Evolutionary conservation across 2,329 filamentous ascomycete genomes (phyloP).

Genomic region (Colletotrichum horii): DNA sequence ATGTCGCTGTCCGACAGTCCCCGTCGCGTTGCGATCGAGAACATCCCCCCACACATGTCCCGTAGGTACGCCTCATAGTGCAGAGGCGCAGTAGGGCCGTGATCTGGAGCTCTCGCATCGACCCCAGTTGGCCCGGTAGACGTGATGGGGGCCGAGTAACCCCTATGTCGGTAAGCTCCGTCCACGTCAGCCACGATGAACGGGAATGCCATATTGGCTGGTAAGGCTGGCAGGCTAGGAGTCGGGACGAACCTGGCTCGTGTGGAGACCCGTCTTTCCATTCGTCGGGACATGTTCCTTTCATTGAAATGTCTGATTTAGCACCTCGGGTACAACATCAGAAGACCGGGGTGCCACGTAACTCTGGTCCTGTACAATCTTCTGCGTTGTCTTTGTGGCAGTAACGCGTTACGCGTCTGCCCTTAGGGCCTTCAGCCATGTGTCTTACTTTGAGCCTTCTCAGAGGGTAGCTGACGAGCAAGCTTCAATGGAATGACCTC

Average conservation of each 20-base stretch:
- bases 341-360: neutral
- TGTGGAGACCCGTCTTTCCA: neutral
- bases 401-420: neutral
- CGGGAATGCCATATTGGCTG: neutral
- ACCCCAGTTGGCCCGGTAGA: neutral
- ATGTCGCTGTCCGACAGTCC: neutral
- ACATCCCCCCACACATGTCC: neutral
- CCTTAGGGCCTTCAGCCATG: neutral
- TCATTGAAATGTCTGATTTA: neutral
- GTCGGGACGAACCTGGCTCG: neutral
- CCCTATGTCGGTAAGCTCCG: neutral
- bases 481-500: neutral
- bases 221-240: constrained; percentile 1
- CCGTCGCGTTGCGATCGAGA: neutral
- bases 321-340: neutral
- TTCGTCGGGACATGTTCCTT: neutral
- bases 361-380: neutral
- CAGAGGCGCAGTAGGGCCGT: neutral
- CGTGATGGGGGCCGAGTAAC: neutral
- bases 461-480: neutral
- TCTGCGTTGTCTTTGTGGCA: neutral
- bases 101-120: neutral
- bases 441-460: neutral
- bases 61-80: constrained; percentile 5
- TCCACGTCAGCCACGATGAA: neutral